These are phyloP conservation scores for Wickerhamomyces sydowiorum DNA, from an alignment of 805 yeast genomes.

Conservation along the genomic window DNA sequence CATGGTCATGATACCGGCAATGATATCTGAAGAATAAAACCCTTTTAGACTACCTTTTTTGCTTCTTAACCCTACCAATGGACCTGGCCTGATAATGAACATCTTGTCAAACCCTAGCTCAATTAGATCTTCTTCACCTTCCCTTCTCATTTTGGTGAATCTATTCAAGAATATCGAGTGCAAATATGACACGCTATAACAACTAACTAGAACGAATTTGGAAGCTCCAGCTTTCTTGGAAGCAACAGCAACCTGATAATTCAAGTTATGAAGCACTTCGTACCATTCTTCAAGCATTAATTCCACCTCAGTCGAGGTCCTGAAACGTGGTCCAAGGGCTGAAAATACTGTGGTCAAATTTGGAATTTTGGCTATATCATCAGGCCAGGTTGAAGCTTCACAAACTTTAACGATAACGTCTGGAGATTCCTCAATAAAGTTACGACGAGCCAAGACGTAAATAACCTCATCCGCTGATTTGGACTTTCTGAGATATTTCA, in stretches of 20 bases:
- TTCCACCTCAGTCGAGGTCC: background rate
- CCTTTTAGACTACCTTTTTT: background rate
- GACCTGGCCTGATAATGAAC: slow-evolving; percentile 73
- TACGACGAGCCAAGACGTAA: background rate
- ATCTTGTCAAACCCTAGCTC: slow-evolving; percentile 58
- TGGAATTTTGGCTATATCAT: slow-evolving; percentile 6
- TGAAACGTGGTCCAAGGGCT: slow-evolving; percentile 7
- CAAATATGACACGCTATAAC: slow-evolving; percentile 35
- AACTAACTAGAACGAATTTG: slow-evolving; percentile 9
- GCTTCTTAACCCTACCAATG: slow-evolving; percentile 28
- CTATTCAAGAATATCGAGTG: slow-evolving; percentile 48
- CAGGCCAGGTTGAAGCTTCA: slow-evolving; percentile 10
- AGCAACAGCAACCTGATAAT: slow-evolving; percentile 9
- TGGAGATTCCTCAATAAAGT: slow-evolving; percentile 26
- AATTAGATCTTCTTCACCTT: slow-evolving; percentile 58
- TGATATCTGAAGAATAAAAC: background rate
- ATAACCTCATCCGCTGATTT: background rate
- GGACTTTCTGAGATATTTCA: slow-evolving; percentile 6
- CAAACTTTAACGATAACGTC: slow-evolving; percentile 44
- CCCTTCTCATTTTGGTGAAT: slow-evolving; percentile 62
- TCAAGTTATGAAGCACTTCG: slow-evolving; percentile 9
- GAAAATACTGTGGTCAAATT: slow-evolving; percentile 10
- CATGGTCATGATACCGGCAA: background rate
- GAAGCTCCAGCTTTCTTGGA: slow-evolving; percentile 7
- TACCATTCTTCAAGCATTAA: slow-evolving; percentile 3